Conservation (phyloP, 139 green algal species). For the Asterochloris sp. region DNA sequence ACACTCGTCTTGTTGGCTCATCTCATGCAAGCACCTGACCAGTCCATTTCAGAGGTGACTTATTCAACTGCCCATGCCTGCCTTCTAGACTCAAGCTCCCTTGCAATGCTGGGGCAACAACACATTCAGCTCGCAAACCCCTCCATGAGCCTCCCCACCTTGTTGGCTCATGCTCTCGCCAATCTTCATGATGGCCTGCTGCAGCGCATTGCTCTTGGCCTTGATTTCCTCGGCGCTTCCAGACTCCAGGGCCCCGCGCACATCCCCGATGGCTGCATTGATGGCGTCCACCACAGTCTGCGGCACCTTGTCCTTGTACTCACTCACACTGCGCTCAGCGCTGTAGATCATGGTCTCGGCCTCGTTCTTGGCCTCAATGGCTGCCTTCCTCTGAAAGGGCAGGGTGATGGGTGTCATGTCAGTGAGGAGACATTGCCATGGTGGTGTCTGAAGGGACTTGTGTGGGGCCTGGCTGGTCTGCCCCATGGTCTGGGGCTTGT, state of each 20-base stretch:
- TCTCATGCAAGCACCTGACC: too few relatives aligned
- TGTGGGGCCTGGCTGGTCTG: too few relatives aligned
- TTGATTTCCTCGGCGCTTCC: slow-evolving; percentile 39
- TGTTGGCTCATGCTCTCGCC: slow-evolving; percentile 68
- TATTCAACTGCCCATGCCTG: too few relatives aligned
- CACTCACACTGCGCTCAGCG: slow-evolving; percentile 83
- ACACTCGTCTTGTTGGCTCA: too few relatives aligned
- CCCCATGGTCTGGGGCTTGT: too few relatives aligned
- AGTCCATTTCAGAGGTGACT: too few relatives aligned
- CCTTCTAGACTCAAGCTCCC: too few relatives aligned
- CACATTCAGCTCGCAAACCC: too few relatives aligned
- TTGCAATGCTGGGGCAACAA: too few relatives aligned
- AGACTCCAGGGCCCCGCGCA: slow-evolving; percentile 55
- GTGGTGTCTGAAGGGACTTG: too few relatives aligned
- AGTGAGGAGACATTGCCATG: too few relatives aligned
- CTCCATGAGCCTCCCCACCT: too few relatives aligned
- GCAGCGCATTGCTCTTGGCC: slow-evolving; percentile 66
- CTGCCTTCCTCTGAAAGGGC: slow-evolving; percentile 70
- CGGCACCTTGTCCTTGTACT: slow-evolving; percentile 90
- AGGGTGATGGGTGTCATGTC: slow-evolving; percentile 9
- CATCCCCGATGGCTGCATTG: slow-evolving; percentile 68
- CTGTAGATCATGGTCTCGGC: slow-evolving; percentile 88
- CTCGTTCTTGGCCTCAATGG: slow-evolving; percentile 94
- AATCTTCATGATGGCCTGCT: slow-evolving; percentile 95
- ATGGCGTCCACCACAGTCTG: slow-evolving; percentile 88